Percentiles rank a stretch among this genome's conserved stretches.
Conservation (phyloP, 2,329 filamentous ascomycete species). For the Paraphoma chrysanthemicola region DNA sequence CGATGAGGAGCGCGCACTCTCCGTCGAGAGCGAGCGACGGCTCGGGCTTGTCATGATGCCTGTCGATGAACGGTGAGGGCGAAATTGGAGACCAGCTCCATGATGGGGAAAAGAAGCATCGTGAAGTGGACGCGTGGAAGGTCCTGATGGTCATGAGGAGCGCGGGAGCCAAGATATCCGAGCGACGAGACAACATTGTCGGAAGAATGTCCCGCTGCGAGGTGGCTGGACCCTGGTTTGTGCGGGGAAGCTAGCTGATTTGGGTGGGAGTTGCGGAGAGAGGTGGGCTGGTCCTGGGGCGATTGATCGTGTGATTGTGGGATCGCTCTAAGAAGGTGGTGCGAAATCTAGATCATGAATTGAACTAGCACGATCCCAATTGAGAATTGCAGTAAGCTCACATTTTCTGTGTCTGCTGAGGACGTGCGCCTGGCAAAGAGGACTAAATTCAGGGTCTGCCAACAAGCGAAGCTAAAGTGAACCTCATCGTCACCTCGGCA, state of each 20-base stretch:
- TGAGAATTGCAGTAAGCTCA: too few relatives aligned
- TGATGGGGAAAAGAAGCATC: conserved; percentile 5
- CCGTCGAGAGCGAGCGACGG: not conserved
- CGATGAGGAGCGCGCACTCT: conserved; percentile 4
- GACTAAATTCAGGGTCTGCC: too few relatives aligned
- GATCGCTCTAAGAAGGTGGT: not conserved
- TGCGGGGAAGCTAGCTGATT: not conserved
- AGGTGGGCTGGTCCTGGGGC: not conserved
- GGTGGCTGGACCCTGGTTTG: not conserved
- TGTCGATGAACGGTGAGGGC: not conserved
- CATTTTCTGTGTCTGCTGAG: too few relatives aligned
- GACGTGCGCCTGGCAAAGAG: too few relatives aligned
- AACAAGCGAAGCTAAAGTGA: too few relatives aligned
- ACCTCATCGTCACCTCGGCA: too few relatives aligned
- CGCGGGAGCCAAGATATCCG: conserved; percentile 10
- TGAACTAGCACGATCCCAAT: too few relatives aligned
- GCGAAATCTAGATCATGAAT: too few relatives aligned
- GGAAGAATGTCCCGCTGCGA: not conserved
- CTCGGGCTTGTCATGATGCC: conserved; percentile 6
- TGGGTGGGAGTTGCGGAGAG: not conserved
- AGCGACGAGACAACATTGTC: not conserved
- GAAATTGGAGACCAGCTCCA: conserved; percentile 1
- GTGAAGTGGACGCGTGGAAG: not conserved
- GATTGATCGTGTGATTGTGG: not conserved
- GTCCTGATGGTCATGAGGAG: conserved; percentile 20